Percentiles rank a stretch among this genome's conserved stretches.
Conservation (phyloP, 352 stramenopile genomes). For the Thalassiosira oceanica region DNA sequence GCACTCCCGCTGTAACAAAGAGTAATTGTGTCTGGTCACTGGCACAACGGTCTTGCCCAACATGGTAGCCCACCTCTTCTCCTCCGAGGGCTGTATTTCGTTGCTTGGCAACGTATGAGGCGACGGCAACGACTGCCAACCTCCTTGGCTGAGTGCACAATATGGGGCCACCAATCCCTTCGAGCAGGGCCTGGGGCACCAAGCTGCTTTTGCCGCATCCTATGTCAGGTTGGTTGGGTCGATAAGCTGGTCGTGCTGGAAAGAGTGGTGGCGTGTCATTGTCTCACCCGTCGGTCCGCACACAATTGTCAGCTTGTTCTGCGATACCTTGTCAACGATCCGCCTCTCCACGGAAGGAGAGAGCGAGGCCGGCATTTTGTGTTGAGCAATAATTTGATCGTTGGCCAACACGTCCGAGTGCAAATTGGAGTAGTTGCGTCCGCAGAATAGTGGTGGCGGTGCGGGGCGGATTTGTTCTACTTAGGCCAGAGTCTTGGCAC, state of each 20-base stretch:
- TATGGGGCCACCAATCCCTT: constrained; percentile 69
- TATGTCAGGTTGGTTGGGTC: too few species aligned
- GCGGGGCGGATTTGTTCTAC: too few species aligned
- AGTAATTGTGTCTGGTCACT: constrained; percentile 27
- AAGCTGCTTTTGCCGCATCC: constrained; percentile 36
- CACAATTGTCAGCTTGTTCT: constrained; percentile 50
- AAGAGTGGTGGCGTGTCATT: too few species aligned
- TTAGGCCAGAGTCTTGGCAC: too few species aligned
- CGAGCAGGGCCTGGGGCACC: constrained; percentile 40
- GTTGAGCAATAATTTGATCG: too few species aligned
- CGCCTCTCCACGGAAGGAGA: constrained; percentile 14
- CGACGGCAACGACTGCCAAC: constrained; percentile 93
- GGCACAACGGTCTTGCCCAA: constrained; percentile 35
- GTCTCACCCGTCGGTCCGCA: constrained; percentile 42
- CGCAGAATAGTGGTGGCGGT: too few species aligned
- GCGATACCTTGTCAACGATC: constrained; percentile 32
- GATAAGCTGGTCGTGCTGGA: too few species aligned
- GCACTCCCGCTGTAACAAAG: constrained; percentile 46
- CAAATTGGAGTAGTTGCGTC: too few species aligned
- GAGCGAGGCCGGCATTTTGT: too few species aligned
- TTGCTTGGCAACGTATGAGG: constrained; percentile 93
- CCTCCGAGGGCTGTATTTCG: constrained; percentile 16
- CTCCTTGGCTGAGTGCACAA: constrained; percentile 95
- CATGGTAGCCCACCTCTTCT: constrained; percentile 51
- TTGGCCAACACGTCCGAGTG: too few species aligned